Base-by-base conservation (phyloP, 345 rosid genomes). In the Carallia pectinifolia region DNA sequence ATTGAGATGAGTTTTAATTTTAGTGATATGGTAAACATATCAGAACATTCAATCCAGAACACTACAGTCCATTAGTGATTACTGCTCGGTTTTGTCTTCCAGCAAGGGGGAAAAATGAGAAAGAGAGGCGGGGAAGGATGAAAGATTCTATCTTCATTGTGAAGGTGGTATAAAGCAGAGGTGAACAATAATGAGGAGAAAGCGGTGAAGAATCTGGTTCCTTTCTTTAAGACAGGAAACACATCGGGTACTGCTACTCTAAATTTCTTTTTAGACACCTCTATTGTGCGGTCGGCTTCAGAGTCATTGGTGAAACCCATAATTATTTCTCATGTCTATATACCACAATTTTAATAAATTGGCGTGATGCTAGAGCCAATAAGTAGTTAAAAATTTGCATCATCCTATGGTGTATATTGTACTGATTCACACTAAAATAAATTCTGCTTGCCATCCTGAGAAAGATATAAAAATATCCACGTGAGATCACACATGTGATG, bases 171-270 rank as follows among this genome's bases (percentile, higher is more conserved):
- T 34, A 68, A 53, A 74, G 72, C n/a, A 50, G 4, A 67, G 77
- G 58, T 19, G 66, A 27, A 53, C 39, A 37, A 58, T 16, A 44
- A 59, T 69, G 64, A 48, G 48, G 53, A 31, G 18, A 63, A 56
- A 39, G 64, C 10, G 18, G 68, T 13, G 67, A 75, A 70, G 82
- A 78, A 78, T 71, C 76, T 73, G 62, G 71, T 80, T 75, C 81
- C 64, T 67, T 15, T 4, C 58, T 79, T 34, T 54, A 67, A 36
- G 58, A 71, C 63, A 44, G 58, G 71, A 56, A 59, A 72, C 71
- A 68, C 69, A n/a, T 55, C 54, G 39, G 54, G 64, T 62, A 13
- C 72, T 68, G 19, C 52, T n/a, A 31, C 40, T 33, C n/a, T 52
- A 37, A 56, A 58, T 52, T 68, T 62, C 44, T 17, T 10, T 44